Conservation (phyloP, 78 protist species). For the Monosiga brevicollis region DNA sequence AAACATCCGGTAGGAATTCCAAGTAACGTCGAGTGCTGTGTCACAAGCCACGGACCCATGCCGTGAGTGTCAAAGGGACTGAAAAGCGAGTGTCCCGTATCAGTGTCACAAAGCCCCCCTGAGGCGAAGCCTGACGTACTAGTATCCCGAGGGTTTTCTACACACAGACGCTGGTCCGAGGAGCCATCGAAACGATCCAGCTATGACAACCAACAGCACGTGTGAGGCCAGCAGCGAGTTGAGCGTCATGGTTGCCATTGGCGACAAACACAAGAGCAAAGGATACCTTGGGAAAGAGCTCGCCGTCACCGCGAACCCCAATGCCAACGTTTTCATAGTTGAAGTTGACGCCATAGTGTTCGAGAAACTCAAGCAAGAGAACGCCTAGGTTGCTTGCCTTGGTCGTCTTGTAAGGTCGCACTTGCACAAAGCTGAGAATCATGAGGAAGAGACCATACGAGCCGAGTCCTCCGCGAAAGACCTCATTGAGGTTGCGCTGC, state of each 20-base stretch:
- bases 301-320: constrained; percentile 7
- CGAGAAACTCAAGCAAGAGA: constrained; percentile 29
- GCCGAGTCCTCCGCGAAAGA: constrained; percentile 69
- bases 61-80: background rate
- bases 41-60: background rate
- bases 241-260: no score
- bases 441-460: constrained; percentile 41
- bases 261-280: background rate
- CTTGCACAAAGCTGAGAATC: constrained; percentile 53
- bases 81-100: background rate
- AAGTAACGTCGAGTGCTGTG: background rate
- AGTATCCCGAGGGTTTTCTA: constrained; percentile 17
- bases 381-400: constrained; percentile 31
- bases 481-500: constrained; percentile 58
- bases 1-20: background rate
- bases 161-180: background rate
- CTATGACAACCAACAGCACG: background rate
- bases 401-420: background rate
- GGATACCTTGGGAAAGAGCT: constrained; percentile 3
- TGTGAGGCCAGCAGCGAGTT: background rate
- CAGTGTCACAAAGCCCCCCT: background rate
- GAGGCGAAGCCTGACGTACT: background rate
- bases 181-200: background rate
- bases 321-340: constrained; percentile 23
- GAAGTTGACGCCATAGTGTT: constrained; percentile 30